Conservation (phyloP, 2,329 filamentous ascomycete genomes). For the Diaporthe ilicicola region DNA sequence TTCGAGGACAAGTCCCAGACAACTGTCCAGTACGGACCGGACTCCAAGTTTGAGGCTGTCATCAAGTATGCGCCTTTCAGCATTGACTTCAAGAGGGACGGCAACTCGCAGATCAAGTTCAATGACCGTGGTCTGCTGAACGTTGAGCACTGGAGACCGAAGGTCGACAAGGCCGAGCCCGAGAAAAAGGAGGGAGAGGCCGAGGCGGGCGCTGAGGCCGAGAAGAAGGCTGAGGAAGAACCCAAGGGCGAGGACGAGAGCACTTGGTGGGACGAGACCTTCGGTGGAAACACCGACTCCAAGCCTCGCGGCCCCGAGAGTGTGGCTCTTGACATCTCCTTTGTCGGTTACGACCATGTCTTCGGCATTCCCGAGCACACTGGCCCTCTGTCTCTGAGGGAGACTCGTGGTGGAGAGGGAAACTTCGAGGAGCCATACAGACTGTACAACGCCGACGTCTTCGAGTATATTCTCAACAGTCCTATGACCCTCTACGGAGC, state of each 20-base stretch:
- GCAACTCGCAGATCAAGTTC: slow-evolving; percentile 82
- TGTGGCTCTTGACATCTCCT: slow-evolving; percentile 88
- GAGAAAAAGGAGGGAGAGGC: slow-evolving; percentile 63
- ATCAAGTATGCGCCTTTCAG: slow-evolving; percentile 85
- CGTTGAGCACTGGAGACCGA: slow-evolving; percentile 93
- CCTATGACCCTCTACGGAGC: slow-evolving; percentile 98
- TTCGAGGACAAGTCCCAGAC: slow-evolving; percentile 72
- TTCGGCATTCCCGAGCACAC: slow-evolving; percentile 95
- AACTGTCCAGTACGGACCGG: slow-evolving; percentile 82
- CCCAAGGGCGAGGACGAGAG: slow-evolving; percentile 74
- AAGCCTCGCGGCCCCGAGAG: slow-evolving; percentile 97
- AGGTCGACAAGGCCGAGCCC: slow-evolving; percentile 69
- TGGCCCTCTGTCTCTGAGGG: slow-evolving; percentile 84
- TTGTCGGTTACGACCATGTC: slow-evolving; percentile 90
- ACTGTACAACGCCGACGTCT: slow-evolving; percentile 95
- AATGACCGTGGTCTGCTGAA: slow-evolving; percentile 93
- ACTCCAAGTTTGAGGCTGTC: slow-evolving; percentile 79
- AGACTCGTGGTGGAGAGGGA: slow-evolving; percentile 87
- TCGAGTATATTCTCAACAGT: slow-evolving; percentile 96
- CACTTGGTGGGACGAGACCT: slow-evolving; percentile 98
- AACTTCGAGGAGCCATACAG: slow-evolving; percentile 91
- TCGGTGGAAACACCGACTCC: slow-evolving; percentile 92
- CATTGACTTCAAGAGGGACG: slow-evolving; percentile 87
- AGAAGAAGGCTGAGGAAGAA: slow-evolving; percentile 42
- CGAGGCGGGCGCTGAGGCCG: slow-evolving; percentile 48